phyloP scores from a whole-genome alignment of 768 basidiomycete genomes.

The Hericium rajendrae region DNA sequence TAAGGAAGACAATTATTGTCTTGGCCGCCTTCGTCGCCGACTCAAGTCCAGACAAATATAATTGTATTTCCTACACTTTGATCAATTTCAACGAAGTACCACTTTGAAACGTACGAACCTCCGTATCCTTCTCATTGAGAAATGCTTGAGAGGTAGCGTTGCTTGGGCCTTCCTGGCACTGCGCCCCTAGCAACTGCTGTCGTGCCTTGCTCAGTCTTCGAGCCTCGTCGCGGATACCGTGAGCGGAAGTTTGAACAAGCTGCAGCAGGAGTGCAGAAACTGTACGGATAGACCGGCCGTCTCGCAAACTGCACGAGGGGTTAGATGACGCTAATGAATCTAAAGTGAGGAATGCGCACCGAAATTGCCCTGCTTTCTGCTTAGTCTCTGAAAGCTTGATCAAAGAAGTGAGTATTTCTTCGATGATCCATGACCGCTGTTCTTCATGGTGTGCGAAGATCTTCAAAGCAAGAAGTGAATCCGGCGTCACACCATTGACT shows the following conservation, averaged over 20 bases:
- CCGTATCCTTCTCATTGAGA: slow-evolving; percentile 59
- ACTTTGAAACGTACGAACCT: slow-evolving; percentile 30
- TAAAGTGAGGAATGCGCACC: slow-evolving; percentile 34
- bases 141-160: slow-evolving; percentile 31
- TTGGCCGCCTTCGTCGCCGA: slow-evolving; percentile 79
- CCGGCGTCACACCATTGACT: neutral
- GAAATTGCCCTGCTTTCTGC: slow-evolving; percentile 83
- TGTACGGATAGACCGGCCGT: slow-evolving; percentile 87
- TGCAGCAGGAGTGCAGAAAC: slow-evolving; percentile 90
- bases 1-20: slow-evolving; percentile 44
- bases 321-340: slow-evolving; percentile 1
- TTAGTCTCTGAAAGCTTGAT: slow-evolving; percentile 87
- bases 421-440: slow-evolving; percentile 95
- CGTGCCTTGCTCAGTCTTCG: slow-evolving; percentile 51
- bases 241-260: slow-evolving; percentile 91
- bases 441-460: slow-evolving; percentile 87
- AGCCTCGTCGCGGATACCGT: slow-evolving; percentile 72
- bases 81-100: neutral
- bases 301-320: slow-evolving; percentile 54
- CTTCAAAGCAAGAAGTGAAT: slow-evolving; percentile 30
- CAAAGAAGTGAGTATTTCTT: slow-evolving; percentile 85
- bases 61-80: slow-evolving; percentile 43
- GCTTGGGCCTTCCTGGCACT: slow-evolving; percentile 50
- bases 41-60: slow-evolving; percentile 67
- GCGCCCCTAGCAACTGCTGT: slow-evolving; percentile 50